A percentile compares a stretch with the other conserved stretches of the same genome.
Evolutionary conservation across 1,284 basidiomycete species (phyloP).

Genomic region (Ganoderma lucidum): DNA sequence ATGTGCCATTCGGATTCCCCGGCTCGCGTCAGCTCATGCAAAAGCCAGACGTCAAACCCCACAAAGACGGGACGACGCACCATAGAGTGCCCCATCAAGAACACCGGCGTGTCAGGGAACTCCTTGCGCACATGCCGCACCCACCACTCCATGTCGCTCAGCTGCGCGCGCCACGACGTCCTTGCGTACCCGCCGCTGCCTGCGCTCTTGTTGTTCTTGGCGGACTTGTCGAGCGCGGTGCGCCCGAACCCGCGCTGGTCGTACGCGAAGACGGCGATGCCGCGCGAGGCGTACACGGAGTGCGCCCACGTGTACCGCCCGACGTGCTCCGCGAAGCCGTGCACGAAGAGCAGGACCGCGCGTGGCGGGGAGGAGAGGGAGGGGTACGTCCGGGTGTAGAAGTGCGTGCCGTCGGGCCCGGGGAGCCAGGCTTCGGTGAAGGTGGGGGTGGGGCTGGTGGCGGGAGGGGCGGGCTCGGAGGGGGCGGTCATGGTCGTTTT

Average conservation of each 20-base stretch:
- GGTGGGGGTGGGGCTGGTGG: neutral
- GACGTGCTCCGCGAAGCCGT: constrained; percentile 86
- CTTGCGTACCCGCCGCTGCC: constrained; percentile 66
- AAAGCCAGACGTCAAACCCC: neutral
- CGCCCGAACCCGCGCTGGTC: constrained; percentile 90
- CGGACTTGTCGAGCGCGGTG: constrained; percentile 67
- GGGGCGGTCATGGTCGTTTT: neutral
- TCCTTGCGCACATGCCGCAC: constrained; percentile 57
- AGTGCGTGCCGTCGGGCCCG: constrained; percentile 45
- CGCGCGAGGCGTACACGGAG: constrained; percentile 59
- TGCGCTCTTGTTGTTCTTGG: constrained; percentile 47
- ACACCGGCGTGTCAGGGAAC: constrained; percentile 63
- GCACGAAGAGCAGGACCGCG: constrained; percentile 81
- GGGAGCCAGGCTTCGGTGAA: constrained; percentile 44
- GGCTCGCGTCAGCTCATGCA: neutral
- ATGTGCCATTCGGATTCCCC: too few species aligned
- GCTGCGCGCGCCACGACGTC: constrained; percentile 73
- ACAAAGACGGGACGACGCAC: constrained; percentile 50
- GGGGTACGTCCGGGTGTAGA: constrained; percentile 52
- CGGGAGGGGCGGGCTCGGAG: neutral
- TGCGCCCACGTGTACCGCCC: constrained; percentile 81
- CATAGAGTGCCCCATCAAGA: constrained; percentile 88
- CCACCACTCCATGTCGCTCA: constrained; percentile 77
- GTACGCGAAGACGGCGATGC: constrained; percentile 76
- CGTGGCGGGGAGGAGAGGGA: constrained; percentile 51